A percentile compares a stretch with the other conserved stretches of the same genome.
Evolutionary conservation across 768 basidiomycete genomes (phyloP).

Genomic region (Rhodotorula toruloides): DNA sequence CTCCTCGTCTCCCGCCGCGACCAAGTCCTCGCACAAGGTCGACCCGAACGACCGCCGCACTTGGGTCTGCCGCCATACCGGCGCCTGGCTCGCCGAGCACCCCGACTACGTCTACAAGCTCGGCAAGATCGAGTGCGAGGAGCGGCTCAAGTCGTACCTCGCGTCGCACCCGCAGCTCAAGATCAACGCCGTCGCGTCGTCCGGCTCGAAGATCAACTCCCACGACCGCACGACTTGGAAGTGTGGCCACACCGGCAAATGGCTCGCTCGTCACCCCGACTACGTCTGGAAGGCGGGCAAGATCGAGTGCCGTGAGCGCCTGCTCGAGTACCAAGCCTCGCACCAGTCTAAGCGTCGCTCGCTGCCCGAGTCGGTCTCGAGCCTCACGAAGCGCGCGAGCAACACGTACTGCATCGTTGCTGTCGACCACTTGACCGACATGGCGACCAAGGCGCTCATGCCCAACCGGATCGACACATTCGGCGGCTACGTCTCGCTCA

Average conservation of each 20-base stretch:
- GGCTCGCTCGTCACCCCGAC: background rate
- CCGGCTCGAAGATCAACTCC: background rate
- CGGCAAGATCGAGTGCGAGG: constrained; percentile 29
- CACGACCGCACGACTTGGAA: too few species aligned
- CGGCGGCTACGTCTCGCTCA: constrained; percentile 25
- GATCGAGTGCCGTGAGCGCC: background rate
- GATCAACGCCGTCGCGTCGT: background rate
- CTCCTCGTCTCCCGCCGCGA: background rate
- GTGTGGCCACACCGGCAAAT: too few species aligned
- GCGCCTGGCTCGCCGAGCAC: constrained; percentile 6
- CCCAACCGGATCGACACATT: constrained; percentile 1
- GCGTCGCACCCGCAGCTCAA: background rate
- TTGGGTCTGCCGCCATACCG: constrained; percentile 19
- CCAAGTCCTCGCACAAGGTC: background rate
- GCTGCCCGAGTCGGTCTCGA: background rate
- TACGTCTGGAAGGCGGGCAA: background rate
- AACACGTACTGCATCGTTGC: constrained; percentile 11
- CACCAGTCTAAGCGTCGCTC: background rate
- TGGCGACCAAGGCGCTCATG: constrained; percentile 21
- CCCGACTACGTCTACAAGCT: background rate
- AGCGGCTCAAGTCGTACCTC: constrained; percentile 6
- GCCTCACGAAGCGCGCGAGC: constrained; percentile 1
- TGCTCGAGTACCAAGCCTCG: background rate
- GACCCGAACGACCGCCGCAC: constrained; percentile 20
- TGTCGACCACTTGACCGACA: constrained; percentile 30